Evolutionary conservation across 2,329 filamentous ascomycete species (phyloP).

Genomic region (Curvularia sp.): DNA sequence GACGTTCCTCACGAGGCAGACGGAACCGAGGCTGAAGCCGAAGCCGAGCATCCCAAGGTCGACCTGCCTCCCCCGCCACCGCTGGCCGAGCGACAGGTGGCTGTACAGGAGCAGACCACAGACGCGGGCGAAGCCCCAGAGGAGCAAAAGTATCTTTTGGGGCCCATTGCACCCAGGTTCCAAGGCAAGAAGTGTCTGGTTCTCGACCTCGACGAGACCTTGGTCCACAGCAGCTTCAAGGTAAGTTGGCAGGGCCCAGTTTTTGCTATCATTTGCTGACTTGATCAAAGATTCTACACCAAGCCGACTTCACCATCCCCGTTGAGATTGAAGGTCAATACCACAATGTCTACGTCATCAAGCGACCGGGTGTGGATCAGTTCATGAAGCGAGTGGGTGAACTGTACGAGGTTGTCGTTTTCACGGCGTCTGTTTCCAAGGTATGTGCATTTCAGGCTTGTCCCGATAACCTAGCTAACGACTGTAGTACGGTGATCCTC

Average conservation of each 20-base stretch:
- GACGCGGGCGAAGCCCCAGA: conserved; percentile 53
- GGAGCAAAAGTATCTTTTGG: conserved; percentile 74
- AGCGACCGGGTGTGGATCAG: conserved; percentile 95
- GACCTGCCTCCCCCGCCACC: conserved; percentile 66
- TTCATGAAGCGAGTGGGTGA: conserved; percentile 99
- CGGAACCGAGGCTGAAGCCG: conserved; percentile 27
- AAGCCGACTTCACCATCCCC: conserved; percentile 98
- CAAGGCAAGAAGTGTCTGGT: conserved; percentile 93
- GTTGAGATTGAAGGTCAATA: conserved; percentile 99
- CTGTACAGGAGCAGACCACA: conserved; percentile 50
- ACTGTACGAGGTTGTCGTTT: conserved; percentile 97
- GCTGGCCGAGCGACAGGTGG: conserved; percentile 53
- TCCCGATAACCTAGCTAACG: conserved; percentile 20
- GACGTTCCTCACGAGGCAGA: conserved; percentile 55
- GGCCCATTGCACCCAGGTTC: conserved; percentile 79
- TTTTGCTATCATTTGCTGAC: conserved; percentile 20
- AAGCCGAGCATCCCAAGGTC: conserved; percentile 47
- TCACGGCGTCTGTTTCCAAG: conserved; percentile 98
- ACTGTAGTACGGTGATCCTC: conserved; percentile 86
- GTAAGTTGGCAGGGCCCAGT: conserved; percentile 56
- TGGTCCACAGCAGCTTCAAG: conserved; percentile 99
- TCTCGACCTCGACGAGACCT: conserved; percentile 91
- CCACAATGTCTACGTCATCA: conserved; percentile 99
- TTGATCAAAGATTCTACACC: conserved; percentile 80
- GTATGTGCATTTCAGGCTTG: conserved; percentile 54